Evolutionary conservation across 1,284 basidiomycete genomes (phyloP), one percentile per base, ranked within the genome.

Genomic region (Gymnopus androsaceus): DNA sequence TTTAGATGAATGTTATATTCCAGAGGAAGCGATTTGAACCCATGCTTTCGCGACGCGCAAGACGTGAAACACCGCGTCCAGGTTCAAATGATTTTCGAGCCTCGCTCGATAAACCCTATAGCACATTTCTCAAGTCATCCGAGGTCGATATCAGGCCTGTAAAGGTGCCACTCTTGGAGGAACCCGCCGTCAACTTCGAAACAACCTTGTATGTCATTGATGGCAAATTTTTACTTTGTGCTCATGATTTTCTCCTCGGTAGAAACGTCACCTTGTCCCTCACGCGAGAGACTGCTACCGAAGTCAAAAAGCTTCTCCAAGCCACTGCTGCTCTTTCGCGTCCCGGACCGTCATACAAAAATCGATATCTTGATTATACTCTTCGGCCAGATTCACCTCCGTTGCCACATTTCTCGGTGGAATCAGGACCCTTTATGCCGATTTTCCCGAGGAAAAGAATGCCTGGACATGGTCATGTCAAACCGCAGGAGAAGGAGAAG

Each of bases 391-490:
- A 68, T 25, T 69, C 71, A 6, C 72, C 72, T 30, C 71, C 74
- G 25, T 62, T 69, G 8, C 6, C 28, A 9, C 28, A 67, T 30
- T 42, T 52, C 3, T 27, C 25, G 57, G 14, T 55, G 57, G 15
- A 66, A 67, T 28, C 61, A 67, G 14, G 62, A 27, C 36, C 36
- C 36, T 73, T 73, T 23, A 72, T 74, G 2, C 79, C 79, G 0
- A 66, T 85, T 3, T 86, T 87, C 56, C 63, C 84, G 15, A 71
- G 79, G 52, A 63, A 60, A 38, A 60, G 59, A 7, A 60, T 61
- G 17, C 67, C 63, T 38, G 65, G 68, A 6, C 36, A 12, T 14
- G 37, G 38, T 15, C 46, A 19, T 12, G 21, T 21, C 3, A 27
- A 37, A 44, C 27, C 38, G 14, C 27, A 55, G 31, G 30, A 40